These are phyloP conservation scores for Echinochloa phyllopogon DNA, from an alignment of 176 grass and related monocot genomes.

Conservation along the genomic window DNA sequence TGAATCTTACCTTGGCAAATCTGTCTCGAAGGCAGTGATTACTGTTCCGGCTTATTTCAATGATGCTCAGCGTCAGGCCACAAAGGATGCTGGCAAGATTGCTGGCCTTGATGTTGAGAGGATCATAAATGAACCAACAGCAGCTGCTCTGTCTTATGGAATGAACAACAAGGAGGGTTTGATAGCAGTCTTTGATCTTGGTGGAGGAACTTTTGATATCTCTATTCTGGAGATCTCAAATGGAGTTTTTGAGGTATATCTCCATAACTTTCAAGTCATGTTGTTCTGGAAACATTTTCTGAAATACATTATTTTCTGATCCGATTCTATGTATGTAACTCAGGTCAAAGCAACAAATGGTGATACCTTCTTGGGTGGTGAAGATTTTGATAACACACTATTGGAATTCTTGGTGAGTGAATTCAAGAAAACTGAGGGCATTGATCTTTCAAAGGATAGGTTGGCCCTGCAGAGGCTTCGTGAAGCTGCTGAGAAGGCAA, in stretches of 20 bases:
- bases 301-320: neutral
- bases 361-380: conserved; percentile 84
- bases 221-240: conserved; percentile 87
- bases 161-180: conserved; percentile 79
- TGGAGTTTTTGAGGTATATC: conserved; percentile 76
- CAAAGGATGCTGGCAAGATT: conserved; percentile 81
- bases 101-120: conserved; percentile 69
- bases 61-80: conserved; percentile 73
- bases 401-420: conserved; percentile 73
- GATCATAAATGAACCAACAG: conserved; percentile 83
- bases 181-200: conserved; percentile 84
- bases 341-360: conserved; percentile 87
- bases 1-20: conserved; percentile 76
- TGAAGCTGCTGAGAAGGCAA: conserved; percentile 83
- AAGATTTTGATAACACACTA: conserved; percentile 81
- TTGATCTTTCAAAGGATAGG: conserved; percentile 77
- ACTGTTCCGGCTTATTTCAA: conserved; percentile 85
- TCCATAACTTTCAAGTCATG: neutral
- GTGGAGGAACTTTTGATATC: conserved; percentile 83
- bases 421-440: conserved; percentile 66
- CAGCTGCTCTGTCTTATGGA: conserved; percentile 73
- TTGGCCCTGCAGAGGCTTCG: conserved; percentile 66
- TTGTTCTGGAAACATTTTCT: neutral
- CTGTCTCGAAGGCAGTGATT: conserved; percentile 69
- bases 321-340: neutral